A percentile compares a stretch with the other conserved stretches of the same genome.
Conservation (phyloP, 1,284 basidiomycete genomes). For the Naganishia sp. region DNA sequence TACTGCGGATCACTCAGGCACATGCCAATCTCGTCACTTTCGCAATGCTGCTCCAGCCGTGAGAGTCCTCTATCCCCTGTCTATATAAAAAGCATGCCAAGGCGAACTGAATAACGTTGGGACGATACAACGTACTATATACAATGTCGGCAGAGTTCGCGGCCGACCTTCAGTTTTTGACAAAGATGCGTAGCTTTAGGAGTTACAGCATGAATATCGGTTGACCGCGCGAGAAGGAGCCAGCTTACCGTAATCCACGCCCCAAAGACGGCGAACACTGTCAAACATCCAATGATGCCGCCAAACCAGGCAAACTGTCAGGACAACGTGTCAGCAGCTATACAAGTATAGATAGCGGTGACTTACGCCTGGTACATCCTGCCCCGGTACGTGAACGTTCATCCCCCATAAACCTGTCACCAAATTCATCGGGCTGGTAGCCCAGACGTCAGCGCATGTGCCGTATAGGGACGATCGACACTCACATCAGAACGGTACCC, state of each 20-base stretch:
- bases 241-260: slow-evolving; percentile 68
- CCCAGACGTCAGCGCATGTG: background rate
- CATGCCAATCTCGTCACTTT: too few relatives aligned
- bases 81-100: too few relatives aligned
- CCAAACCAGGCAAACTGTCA: slow-evolving; percentile 71
- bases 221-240: background rate
- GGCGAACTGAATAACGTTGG: too few relatives aligned
- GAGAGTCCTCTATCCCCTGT: too few relatives aligned
- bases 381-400: slow-evolving; percentile 77
- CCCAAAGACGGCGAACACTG: slow-evolving; percentile 74
- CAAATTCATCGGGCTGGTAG: slow-evolving; percentile 77
- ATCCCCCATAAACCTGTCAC: slow-evolving; percentile 69
- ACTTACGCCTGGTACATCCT: slow-evolving; percentile 60
- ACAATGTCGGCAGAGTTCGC: too few relatives aligned
- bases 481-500: slow-evolving; percentile 88
- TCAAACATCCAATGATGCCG: slow-evolving; percentile 75
- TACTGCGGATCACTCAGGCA: too few relatives aligned
- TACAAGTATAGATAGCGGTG: slow-evolving; percentile 34
- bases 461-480: background rate
- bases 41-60: too few relatives aligned
- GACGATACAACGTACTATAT: too few relatives aligned
- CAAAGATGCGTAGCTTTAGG: slow-evolving; percentile 18
- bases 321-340: slow-evolving; percentile 11
- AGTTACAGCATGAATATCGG: background rate
- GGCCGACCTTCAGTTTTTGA: slow-evolving; percentile 10